Evolutionary conservation across 345 rosid genomes (phyloP).

Genomic region (Lumnitzera littorea): DNA sequence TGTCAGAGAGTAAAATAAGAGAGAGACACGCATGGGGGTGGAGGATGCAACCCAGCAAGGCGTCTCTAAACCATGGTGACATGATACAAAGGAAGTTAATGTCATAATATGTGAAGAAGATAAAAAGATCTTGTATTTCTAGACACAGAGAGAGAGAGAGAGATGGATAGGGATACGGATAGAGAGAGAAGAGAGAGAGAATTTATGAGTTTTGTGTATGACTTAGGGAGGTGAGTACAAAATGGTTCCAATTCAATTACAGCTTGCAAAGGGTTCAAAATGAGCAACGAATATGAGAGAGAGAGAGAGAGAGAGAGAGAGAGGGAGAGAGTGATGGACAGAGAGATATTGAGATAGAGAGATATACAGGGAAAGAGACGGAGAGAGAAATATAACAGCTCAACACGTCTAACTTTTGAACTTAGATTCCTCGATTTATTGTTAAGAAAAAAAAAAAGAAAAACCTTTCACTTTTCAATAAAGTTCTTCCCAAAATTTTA

Average conservation of each 20-base stretch:
- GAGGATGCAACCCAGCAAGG: slow-evolving; percentile 13
- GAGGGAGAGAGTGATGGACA: background rate
- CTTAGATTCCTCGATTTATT: slow-evolving; percentile 10
- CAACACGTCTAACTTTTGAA: slow-evolving; percentile 46
- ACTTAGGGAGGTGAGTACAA: background rate
- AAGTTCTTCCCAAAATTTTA: too few relatives aligned
- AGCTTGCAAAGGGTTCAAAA: slow-evolving; percentile 31
- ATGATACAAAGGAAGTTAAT: slow-evolving; percentile 5
- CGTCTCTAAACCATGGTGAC: slow-evolving; percentile 24
- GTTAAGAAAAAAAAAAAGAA: background rate
- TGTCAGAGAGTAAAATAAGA: background rate
- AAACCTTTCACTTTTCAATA: too few relatives aligned
- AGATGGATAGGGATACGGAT: background rate
- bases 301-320: slow-evolving; percentile 4
- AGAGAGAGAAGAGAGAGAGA: slow-evolving; percentile 9
- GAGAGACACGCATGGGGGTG: slow-evolving; percentile 40
- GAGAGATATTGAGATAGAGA: slow-evolving; percentile 7
- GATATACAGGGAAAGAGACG: slow-evolving; percentile 10
- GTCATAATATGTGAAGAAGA: background rate
- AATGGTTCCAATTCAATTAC: slow-evolving; percentile 27
- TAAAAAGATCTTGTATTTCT: background rate
- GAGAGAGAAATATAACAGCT: slow-evolving; percentile 41
- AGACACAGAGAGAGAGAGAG: background rate
- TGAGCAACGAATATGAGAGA: background rate
- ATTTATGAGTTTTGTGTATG: too few relatives aligned